These are phyloP conservation scores for Gnaphalium uliginosum DNA, from an alignment of 129 eudicot species.

Conservation along the genomic window DNA sequence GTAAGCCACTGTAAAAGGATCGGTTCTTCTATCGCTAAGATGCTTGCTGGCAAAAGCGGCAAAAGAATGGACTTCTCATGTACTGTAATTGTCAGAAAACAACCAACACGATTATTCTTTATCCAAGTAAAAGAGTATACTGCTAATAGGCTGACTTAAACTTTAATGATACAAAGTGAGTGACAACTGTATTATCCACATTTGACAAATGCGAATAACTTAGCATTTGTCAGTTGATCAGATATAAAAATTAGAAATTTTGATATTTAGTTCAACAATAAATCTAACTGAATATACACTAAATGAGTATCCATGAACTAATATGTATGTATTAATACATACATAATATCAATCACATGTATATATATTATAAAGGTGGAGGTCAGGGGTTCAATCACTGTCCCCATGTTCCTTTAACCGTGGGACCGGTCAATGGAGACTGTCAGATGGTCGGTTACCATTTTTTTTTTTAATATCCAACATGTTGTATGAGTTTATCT, in stretches of 20 bases:
- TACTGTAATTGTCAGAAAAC: constrained; percentile 49
- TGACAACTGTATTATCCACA: neutral
- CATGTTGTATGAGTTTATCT: too few species aligned
- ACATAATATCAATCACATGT: neutral
- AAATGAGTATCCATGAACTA: neutral
- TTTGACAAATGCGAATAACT: neutral
- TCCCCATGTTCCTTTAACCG: too few species aligned
- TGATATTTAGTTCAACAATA: neutral
- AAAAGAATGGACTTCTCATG: constrained; percentile 94
- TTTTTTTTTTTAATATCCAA: too few species aligned
- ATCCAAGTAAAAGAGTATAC: constrained; percentile 9
- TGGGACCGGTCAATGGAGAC: too few species aligned
- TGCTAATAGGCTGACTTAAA: neutral
- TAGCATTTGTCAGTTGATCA: neutral
- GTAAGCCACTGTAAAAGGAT: constrained; percentile 66
- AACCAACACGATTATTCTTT: neutral
- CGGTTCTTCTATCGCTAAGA: constrained; percentile 91
- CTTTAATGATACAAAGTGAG: neutral
- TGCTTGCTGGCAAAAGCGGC: constrained; percentile 87
- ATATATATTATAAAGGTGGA: too few species aligned
- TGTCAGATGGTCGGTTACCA: too few species aligned
- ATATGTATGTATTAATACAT: neutral
- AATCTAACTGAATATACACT: neutral
- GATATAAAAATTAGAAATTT: neutral
- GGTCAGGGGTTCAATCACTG: too few species aligned